Evolutionary conservation across 768 basidiomycete genomes (phyloP), one percentile per base, ranked within the genome.

Genomic region (Agrocybe chaxingu): DNA sequence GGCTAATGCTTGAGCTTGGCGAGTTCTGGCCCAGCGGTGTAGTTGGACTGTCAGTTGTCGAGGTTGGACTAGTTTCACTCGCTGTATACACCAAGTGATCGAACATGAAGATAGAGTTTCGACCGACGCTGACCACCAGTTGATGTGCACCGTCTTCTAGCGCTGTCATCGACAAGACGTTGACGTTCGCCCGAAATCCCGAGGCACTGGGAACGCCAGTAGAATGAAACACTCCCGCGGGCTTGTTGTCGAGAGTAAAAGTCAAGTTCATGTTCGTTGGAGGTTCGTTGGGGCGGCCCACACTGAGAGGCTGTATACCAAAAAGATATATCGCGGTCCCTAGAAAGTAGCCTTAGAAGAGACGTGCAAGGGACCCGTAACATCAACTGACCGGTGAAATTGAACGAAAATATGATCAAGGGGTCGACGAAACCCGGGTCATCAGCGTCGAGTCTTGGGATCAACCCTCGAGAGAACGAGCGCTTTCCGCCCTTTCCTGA

Each of bases 241-340:
- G 42, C 13, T 62, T 45, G 30, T 62, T 63, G 58, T 82, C 80
- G 43, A 82, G 50, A 5, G 62, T 64, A 53, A 76, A 76, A 6
- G 69, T 70, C 34, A 78, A 61, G 57, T 79, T 76, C 62, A 73
- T 72, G 43, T 62, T 58, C 4, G 73, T 70, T 13, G 73, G 70
- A 7, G 68, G 51, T 52, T 56, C 35, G 63, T 66, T 50, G 50
- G 38, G 31, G 44, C 53, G 13, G 58, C 50, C 8, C 54, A 42
- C n/a, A 51, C 65, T 51, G 8, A 66, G 56, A 4, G 72, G 72
- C 31, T 71, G 61, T 35, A 77, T 57, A 35, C 69, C 72, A 57
- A 65, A 81, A 19, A 82, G 57, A 52, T 73, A 79, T 18, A 81
- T 61, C 7, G 75, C 76, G 19, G 73, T 70, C 8, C 80, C 79